Evolutionary conservation across 176 grass and related monocot genomes (phyloP).

Genomic region (Stipa capillata): DNA sequence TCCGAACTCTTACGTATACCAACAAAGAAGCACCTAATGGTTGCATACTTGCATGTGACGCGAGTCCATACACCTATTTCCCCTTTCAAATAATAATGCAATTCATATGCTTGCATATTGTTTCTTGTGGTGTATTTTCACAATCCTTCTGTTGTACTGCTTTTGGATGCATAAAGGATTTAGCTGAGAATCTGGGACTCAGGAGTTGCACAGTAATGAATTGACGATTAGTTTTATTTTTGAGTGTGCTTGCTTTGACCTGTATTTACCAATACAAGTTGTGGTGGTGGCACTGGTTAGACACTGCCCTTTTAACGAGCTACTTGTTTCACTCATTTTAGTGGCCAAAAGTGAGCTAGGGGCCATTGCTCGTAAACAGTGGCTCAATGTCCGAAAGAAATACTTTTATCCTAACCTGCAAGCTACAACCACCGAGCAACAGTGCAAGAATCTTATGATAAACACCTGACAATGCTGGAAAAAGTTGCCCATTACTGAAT

Average conservation of each 20-base stretch:
- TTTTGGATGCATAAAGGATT: background rate
- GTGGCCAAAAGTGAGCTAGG: background rate
- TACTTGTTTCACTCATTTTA: background rate
- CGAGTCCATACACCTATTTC: background rate
- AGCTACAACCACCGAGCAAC: background rate
- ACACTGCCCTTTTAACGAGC: background rate
- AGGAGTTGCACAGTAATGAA: background rate
- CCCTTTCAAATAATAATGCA: background rate
- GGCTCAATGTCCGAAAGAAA: background rate
- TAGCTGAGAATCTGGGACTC: background rate
- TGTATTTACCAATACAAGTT: background rate
- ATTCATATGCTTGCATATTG: background rate
- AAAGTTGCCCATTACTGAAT: background rate
- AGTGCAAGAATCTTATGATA: background rate
- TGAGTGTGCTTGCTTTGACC: background rate
- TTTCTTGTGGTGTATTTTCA: background rate
- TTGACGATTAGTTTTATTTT: background rate
- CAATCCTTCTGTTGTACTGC: background rate
- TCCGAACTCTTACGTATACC: background rate
- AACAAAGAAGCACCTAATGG: background rate
- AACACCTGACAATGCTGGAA: background rate
- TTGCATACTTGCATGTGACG: background rate
- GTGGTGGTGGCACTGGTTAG: background rate
- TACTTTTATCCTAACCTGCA: background rate
- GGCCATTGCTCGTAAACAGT: too few species aligned